A percentile compares a stretch with the other conserved stretches of the same genome.
Evolutionary conservation across 306 rosid genomes (phyloP).

Genomic region (Vigna hirtella): DNA sequence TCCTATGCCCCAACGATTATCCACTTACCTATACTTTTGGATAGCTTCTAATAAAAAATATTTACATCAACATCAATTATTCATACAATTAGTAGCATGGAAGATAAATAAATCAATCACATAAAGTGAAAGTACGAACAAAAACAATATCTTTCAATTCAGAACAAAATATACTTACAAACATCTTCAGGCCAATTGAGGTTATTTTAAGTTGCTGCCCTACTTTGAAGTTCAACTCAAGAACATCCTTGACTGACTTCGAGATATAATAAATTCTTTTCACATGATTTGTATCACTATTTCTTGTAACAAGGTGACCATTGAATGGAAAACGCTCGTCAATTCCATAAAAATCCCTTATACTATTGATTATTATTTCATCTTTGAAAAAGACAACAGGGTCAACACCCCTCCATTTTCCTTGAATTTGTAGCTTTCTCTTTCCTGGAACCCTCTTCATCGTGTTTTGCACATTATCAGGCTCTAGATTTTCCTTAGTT

Average conservation of each 20-base stretch:
- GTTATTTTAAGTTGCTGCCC: conserved; percentile 97
- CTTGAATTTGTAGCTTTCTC: conserved; percentile 84
- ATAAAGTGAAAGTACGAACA: conserved; percentile 14
- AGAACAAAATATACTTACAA: conserved; percentile 73
- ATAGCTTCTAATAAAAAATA: not conserved
- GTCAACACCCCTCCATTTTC: conserved; percentile 97
- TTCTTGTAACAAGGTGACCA: conserved; percentile 89
- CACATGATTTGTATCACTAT: conserved; percentile 73
- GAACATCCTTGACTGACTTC: conserved; percentile 87
- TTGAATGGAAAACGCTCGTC: conserved; percentile 73
- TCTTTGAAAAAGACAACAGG: conserved; percentile 91
- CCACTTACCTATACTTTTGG: not conserved
- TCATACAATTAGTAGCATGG: conserved; percentile 9
- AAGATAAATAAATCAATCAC: conserved; percentile 31
- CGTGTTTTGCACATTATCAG: conserved; percentile 47
- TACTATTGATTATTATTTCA: conserved; percentile 70
- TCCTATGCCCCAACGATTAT: not conserved
- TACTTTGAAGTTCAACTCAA: conserved; percentile 81
- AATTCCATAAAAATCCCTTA: conserved; percentile 87
- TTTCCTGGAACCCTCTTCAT: conserved; percentile 58
- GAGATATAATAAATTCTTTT: conserved; percentile 93
- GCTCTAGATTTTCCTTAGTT: conserved; percentile 51
- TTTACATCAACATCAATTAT: not conserved
- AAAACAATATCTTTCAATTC: conserved; percentile 21
- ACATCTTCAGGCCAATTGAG: conserved; percentile 92